Evolutionary conservation across 2,329 filamentous ascomycete genomes (phyloP).

Genomic region (Penicillium sp.): DNA sequence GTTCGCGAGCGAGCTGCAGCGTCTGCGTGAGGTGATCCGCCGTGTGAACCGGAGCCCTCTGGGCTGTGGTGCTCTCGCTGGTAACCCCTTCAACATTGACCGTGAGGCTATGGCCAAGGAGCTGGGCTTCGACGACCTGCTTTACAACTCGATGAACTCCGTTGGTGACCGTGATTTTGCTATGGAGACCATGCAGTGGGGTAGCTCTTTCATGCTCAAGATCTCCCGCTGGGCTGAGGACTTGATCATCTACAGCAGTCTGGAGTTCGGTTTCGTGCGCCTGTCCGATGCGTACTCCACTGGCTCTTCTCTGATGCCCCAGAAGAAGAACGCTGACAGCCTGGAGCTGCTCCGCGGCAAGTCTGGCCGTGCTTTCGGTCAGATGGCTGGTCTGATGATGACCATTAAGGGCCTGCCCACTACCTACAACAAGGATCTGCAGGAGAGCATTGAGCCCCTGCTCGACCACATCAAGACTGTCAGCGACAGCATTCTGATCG

Average conservation of each 20-base stretch:
- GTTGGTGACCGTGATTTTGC: slow-evolving; percentile 81
- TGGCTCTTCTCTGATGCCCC: slow-evolving; percentile 74
- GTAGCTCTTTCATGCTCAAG: slow-evolving; percentile 73
- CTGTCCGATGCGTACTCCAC: slow-evolving; percentile 79
- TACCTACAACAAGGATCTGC: slow-evolving; percentile 90
- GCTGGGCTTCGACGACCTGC: slow-evolving; percentile 72
- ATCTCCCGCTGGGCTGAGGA: slow-evolving; percentile 81
- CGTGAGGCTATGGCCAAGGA: slow-evolving; percentile 76
- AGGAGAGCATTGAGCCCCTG: slow-evolving; percentile 83
- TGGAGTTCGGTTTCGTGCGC: slow-evolving; percentile 73
- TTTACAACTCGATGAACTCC: slow-evolving; percentile 75
- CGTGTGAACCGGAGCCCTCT: slow-evolving; percentile 73
- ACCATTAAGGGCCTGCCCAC: slow-evolving; percentile 73
- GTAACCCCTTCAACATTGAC: slow-evolving; percentile 80
- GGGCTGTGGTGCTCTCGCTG: slow-evolving; percentile 74
- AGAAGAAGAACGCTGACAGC: slow-evolving; percentile 79
- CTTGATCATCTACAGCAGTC: slow-evolving; percentile 75
- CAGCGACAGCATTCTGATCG: slow-evolving; percentile 77
- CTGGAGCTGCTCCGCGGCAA: slow-evolving; percentile 77
- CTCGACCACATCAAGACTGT: slow-evolving; percentile 81
- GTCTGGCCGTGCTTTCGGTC: slow-evolving; percentile 72
- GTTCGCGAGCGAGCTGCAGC: slow-evolving; percentile 73
- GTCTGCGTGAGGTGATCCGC: slow-evolving; percentile 69
- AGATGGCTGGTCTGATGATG: slow-evolving; percentile 77
- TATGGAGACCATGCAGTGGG: slow-evolving; percentile 78